Conservation (phyloP, 441 rosid species). For the Syzygium malaccense region DNA sequence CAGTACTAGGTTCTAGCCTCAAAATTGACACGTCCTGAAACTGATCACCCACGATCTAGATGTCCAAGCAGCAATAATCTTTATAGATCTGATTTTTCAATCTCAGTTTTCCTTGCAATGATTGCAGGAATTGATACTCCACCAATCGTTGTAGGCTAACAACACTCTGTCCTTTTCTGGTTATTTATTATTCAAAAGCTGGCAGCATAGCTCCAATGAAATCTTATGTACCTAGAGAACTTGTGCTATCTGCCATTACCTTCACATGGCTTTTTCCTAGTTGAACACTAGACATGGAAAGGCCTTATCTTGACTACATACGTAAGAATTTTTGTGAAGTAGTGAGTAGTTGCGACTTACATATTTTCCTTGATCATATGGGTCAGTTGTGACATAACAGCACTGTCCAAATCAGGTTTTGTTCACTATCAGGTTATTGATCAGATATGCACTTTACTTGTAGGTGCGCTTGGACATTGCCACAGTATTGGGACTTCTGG, state of each 20-base stretch:
- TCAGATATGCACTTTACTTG: slow-evolving; percentile 19
- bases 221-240: neutral
- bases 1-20: neutral
- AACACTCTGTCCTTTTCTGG: neutral
- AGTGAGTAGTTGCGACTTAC: neutral
- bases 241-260: neutral
- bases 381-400: neutral
- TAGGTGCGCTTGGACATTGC: slow-evolving; percentile 90
- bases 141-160: neutral
- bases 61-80: neutral
- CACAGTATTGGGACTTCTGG: slow-evolving; percentile 80
- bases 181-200: neutral
- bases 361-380: neutral
- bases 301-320: neutral
- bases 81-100: neutral
- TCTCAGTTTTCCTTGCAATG: neutral
- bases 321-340: neutral
- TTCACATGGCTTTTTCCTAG: neutral
- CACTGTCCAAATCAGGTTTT: neutral
- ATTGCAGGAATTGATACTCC: neutral
- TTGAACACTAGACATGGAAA: neutral
- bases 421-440: neutral
- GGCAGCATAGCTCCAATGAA: neutral
- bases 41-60: neutral
- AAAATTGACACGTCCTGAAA: neutral